A percentile compares a stretch with the other conserved stretches of the same genome.
Conservation (phyloP, 306 rosid genomes). For the Dalbergia cochinchinensis region DNA sequence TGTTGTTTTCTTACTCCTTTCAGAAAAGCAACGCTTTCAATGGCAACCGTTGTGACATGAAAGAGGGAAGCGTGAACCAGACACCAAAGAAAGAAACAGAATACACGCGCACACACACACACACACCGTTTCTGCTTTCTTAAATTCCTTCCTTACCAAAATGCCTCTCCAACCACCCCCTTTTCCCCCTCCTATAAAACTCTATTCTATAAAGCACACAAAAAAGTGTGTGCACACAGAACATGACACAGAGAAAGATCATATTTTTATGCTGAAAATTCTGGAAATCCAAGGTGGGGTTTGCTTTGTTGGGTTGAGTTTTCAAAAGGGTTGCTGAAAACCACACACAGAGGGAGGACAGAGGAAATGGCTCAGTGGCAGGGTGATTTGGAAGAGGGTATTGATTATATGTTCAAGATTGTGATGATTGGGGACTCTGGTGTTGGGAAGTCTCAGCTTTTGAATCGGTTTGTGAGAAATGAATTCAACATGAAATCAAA, state of each 20-base stretch:
- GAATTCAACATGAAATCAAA: conserved; percentile 85
- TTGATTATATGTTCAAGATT: conserved; percentile 88
- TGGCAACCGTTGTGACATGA: background rate
- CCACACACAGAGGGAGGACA: background rate
- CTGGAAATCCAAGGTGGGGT: conserved; percentile 25
- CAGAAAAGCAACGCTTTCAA: conserved; percentile 33
- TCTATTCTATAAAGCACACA: conserved; percentile 1
- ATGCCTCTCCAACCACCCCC: conserved; percentile 32
- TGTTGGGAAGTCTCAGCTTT: conserved; percentile 92
- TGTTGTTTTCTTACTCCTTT: conserved; percentile 26
- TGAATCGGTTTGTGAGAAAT: conserved; percentile 76
- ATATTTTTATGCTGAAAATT: conserved; percentile 37
- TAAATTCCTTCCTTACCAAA: conserved; percentile 2
- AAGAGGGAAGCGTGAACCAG: conserved; percentile 13
- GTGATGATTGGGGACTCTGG: conserved; percentile 94
- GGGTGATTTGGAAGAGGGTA: conserved; percentile 72
- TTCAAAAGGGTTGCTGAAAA: conserved; percentile 41
- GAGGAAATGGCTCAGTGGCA: conserved; percentile 69
- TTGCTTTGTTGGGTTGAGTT: conserved; percentile 11
- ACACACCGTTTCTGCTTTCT: conserved; percentile 27
- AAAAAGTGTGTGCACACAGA: background rate
- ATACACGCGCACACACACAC: background rate
- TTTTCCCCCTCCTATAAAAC: conserved; percentile 15
- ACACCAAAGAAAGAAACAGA: conserved; percentile 10
- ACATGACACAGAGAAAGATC: conserved; percentile 28